Percentiles rank a stretch among this genome's conserved stretches.
phyloP scores from a whole-genome alignment of 2,329 filamentous ascomycete genomes.

The Hypoxylon sp. region DNA sequence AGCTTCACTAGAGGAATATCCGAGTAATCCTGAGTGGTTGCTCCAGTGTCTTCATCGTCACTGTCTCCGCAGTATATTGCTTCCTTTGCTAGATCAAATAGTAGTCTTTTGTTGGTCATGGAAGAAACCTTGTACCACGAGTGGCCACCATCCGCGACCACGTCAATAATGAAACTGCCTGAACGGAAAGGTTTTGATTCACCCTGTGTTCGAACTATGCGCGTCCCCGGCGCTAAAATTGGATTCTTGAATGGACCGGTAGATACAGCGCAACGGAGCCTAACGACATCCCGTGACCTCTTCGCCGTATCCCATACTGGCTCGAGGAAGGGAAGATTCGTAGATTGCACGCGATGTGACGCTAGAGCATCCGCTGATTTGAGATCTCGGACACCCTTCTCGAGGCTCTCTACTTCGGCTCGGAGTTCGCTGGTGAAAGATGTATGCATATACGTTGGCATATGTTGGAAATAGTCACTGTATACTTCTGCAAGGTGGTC shows the following conservation, averaged over 20 bases:
- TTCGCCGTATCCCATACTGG: slow-evolving; percentile 54
- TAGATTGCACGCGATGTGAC: slow-evolving; percentile 47
- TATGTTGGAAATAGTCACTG: slow-evolving; percentile 50
- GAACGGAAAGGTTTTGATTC: slow-evolving; percentile 47
- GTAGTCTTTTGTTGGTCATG: slow-evolving; percentile 52
- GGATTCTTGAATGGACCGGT: slow-evolving; percentile 47
- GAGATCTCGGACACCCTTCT: slow-evolving; percentile 35
- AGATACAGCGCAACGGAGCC: slow-evolving; percentile 50
- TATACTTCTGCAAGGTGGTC: slow-evolving; percentile 48
- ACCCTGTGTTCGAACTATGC: slow-evolving; percentile 51
- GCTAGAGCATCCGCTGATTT: slow-evolving; percentile 42
- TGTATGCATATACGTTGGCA: slow-evolving; percentile 48
- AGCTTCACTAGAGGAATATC: slow-evolving; percentile 54
- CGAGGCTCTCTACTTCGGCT: slow-evolving; percentile 46
- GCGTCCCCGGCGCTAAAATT: slow-evolving; percentile 51
- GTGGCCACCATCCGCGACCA: slow-evolving; percentile 52
- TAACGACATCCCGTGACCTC: slow-evolving; percentile 50
- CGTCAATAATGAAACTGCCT: slow-evolving; percentile 49
- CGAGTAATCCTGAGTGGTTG: slow-evolving; percentile 36
- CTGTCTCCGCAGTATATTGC: slow-evolving; percentile 53
- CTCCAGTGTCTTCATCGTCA: slow-evolving; percentile 44
- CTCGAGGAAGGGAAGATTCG: slow-evolving; percentile 52
- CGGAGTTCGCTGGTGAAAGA: slow-evolving; percentile 46
- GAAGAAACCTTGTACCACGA: slow-evolving; percentile 56
- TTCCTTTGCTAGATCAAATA: slow-evolving; percentile 55